Evolutionary conservation across 768 basidiomycete species (phyloP).

Genomic region (Macrolepiota dolichaula): DNA sequence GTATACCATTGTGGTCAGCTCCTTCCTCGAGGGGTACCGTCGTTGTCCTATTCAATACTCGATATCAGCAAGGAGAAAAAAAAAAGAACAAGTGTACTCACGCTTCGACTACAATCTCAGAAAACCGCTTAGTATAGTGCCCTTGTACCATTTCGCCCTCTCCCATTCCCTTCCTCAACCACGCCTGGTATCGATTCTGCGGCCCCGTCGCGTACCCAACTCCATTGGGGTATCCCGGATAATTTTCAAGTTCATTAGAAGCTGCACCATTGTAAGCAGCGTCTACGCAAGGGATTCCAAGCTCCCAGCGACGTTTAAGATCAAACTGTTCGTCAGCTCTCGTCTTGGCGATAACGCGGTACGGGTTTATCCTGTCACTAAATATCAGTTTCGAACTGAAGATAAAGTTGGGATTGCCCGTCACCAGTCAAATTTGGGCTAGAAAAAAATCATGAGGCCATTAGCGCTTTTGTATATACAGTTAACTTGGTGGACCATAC

Average conservation of each 20-base stretch:
- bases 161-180: constrained; percentile 27
- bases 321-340: neutral
- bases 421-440: constrained; percentile 77
- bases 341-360: constrained; percentile 33
- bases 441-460: neutral
- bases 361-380: constrained; percentile 57
- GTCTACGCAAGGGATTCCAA: constrained; percentile 43
- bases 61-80: neutral
- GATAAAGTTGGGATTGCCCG: constrained; percentile 4
- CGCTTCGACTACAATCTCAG: constrained; percentile 46
- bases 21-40: constrained; percentile 49
- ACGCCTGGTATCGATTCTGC: constrained; percentile 40
- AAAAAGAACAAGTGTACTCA: constrained; percentile 22
- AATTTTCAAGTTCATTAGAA: constrained; percentile 15
- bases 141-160: constrained; percentile 36
- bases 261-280: constrained; percentile 25
- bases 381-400: neutral
- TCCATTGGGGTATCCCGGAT: constrained; percentile 46
- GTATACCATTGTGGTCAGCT: constrained; percentile 51
- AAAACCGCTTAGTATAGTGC: constrained; percentile 53
- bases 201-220: constrained; percentile 41
- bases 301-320: constrained; percentile 28
- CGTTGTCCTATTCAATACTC: constrained; percentile 35
- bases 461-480: no score
- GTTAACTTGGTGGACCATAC: no score